Evolutionary conservation across 257 asterid genomes (phyloP).

Genomic region (Jaltomata sinuosa): DNA sequence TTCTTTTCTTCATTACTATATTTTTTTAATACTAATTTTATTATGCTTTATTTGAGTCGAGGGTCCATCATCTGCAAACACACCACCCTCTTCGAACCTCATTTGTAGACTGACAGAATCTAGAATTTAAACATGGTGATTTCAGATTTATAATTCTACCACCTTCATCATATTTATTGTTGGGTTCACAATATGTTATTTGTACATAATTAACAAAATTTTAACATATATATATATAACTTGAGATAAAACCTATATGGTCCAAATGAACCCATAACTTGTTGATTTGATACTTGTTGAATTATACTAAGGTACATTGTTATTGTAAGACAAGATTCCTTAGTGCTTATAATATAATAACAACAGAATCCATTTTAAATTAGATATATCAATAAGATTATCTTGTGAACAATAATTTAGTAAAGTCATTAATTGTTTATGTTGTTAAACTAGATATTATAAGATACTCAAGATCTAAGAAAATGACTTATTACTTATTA

Average conservation of each 20-base stretch:
- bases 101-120: neutral
- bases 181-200: fast-evolving
- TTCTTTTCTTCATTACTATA: too few species aligned
- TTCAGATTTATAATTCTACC: neutral
- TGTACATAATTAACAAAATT: neutral
- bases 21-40: neutral
- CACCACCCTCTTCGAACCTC: fast-evolving
- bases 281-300: neutral
- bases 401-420: neutral
- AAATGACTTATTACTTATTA: neutral
- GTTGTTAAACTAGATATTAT: neutral
- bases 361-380: neutral
- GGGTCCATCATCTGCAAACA: neutral
- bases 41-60: neutral
- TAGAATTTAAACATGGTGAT: too few species aligned
- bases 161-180: neutral
- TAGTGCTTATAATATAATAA: neutral
- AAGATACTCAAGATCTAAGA: neutral
- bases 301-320: neutral
- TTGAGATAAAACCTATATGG: neutral
- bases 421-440: neutral
- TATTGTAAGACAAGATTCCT: neutral
- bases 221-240: neutral
- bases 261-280: neutral
- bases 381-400: neutral